Evolutionary conservation across 768 basidiomycete genomes (phyloP).

Genomic region (Sistotremastrum niveocremeum): DNA sequence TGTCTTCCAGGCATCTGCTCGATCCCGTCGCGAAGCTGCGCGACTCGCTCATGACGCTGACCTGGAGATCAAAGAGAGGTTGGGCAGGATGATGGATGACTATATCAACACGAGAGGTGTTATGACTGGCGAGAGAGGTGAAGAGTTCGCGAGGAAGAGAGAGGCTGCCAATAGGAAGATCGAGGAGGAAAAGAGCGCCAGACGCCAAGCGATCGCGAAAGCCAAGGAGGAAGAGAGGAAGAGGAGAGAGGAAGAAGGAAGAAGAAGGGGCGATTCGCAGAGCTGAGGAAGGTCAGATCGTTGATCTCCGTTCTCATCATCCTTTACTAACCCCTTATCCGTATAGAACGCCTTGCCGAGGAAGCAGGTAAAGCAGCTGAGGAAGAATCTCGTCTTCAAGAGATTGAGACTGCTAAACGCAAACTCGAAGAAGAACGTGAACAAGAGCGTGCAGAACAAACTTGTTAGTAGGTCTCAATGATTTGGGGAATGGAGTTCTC

Average conservation of each 20-base stretch:
- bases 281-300: conserved; percentile 36
- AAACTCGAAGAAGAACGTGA: conserved; percentile 43
- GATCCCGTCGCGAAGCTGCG: conserved; percentile 40
- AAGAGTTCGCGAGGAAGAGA: conserved; percentile 50
- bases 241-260: conserved; percentile 27
- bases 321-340: not conserved
- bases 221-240: conserved; percentile 44
- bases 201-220: conserved; percentile 41
- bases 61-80: conserved; percentile 59
- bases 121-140: conserved; percentile 42
- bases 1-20: conserved; percentile 51
- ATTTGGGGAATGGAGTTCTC: no score
- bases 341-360: conserved; percentile 26
- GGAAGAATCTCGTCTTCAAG: conserved; percentile 49
- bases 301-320: not conserved
- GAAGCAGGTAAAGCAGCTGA: conserved; percentile 35
- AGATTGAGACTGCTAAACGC: conserved; percentile 34
- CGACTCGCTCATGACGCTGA: conserved; percentile 48
- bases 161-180: conserved; percentile 54
- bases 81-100: conserved; percentile 62
- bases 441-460: conserved; percentile 35
- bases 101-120: conserved; percentile 39
- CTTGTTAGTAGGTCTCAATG: no score
- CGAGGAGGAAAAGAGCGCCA: conserved; percentile 73
- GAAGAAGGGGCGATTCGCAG: conserved; percentile 32